Percentiles rank a stretch among this genome's conserved stretches.
Conservation (phyloP, 345 rosid genomes). For the Dovyalis caffra region DNA sequence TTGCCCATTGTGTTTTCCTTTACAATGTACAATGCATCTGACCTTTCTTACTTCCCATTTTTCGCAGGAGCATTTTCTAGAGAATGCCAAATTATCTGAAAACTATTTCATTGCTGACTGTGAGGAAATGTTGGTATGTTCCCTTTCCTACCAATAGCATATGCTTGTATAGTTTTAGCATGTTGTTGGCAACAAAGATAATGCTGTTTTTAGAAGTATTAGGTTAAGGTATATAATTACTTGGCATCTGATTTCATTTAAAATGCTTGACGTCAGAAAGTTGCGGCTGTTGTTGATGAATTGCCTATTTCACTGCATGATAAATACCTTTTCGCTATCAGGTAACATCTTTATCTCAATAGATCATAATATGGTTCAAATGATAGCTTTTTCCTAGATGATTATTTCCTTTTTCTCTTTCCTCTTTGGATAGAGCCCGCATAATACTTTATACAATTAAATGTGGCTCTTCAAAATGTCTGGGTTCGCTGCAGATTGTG, state of each 20-base stretch:
- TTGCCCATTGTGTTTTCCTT: neutral
- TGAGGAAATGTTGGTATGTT: constrained; percentile 71
- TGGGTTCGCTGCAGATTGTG: no score
- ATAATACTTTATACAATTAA: no score
- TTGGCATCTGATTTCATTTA: constrained; percentile 6
- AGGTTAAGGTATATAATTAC: neutral
- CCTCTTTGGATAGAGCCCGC: no score
- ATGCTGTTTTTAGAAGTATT: neutral
- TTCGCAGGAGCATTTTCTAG: constrained; percentile 74
- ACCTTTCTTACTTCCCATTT: constrained; percentile 11
- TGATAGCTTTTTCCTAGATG: neutral
- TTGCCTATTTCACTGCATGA: constrained; percentile 73
- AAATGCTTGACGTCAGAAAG: constrained; percentile 50
- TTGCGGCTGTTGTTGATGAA: constrained; percentile 65
- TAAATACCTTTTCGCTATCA: constrained; percentile 80
- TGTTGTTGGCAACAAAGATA: constrained; percentile 5
- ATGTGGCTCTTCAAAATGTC: no score
- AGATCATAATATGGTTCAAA: neutral
- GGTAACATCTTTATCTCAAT: constrained; percentile 43
- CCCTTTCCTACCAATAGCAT: neutral
- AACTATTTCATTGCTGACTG: constrained; percentile 81
- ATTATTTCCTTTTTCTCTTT: no score
- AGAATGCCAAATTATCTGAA: constrained; percentile 77
- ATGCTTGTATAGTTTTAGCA: neutral
- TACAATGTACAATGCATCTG: constrained; percentile 8